Percentiles rank a stretch among this genome's conserved stretches.
phyloP scores from a whole-genome alignment of 768 basidiomycete species.

The Pleurotus eryngii region DNA sequence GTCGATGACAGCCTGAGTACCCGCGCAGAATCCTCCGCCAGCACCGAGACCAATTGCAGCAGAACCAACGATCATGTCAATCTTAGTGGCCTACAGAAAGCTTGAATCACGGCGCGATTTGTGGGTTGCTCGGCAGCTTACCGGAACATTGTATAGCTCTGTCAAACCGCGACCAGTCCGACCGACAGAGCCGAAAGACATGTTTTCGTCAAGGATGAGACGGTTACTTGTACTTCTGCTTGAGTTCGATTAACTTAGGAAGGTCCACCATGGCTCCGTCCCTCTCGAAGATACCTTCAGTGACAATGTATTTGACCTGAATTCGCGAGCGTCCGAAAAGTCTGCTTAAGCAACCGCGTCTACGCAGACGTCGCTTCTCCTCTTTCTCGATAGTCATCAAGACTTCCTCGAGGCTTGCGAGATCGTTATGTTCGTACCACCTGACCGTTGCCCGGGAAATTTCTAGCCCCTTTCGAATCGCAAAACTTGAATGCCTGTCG shows the following conservation, averaged over 20 bases:
- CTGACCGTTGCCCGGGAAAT: constrained; percentile 88
- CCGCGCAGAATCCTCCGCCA: constrained; percentile 93
- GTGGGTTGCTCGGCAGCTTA: constrained; percentile 31
- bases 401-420: constrained; percentile 86
- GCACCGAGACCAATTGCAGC: constrained; percentile 81
- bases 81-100: constrained; percentile 65
- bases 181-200: constrained; percentile 92
- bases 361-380: constrained; percentile 87
- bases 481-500: constrained; percentile 93
- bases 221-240: constrained; percentile 96
- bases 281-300: constrained; percentile 95
- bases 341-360: constrained; percentile 76
- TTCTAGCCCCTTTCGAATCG: constrained; percentile 93
- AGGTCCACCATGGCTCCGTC: constrained; percentile 92
- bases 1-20: constrained; percentile 74
- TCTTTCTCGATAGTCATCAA: constrained; percentile 85
- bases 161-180: constrained; percentile 93
- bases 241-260: constrained; percentile 92
- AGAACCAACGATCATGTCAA: constrained; percentile 95
- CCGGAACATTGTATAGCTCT: constrained; percentile 91
- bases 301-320: constrained; percentile 76
- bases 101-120: not conserved
- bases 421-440: constrained; percentile 97
- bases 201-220: constrained; percentile 88
- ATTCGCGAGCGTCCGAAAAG: not conserved